A percentile compares a stretch with the other conserved stretches of the same genome.
Evolutionary conservation across 768 basidiomycete species (phyloP).

Genomic region (Russula virescens): DNA sequence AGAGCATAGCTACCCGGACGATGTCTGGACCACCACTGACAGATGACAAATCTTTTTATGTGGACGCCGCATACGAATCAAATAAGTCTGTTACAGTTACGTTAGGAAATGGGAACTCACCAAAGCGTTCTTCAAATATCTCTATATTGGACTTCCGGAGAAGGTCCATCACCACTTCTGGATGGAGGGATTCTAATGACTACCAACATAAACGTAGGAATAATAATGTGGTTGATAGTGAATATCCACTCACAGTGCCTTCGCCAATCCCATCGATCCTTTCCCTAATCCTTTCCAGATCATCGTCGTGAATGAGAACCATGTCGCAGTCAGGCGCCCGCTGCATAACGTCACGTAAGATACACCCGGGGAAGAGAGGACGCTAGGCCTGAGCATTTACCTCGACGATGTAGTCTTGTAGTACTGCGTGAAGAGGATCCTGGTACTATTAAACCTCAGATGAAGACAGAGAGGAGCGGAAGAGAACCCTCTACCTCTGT

Average conservation of each 20-base stretch:
- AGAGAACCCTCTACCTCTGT: no score
- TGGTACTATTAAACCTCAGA: no score
- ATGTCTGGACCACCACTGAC: background rate
- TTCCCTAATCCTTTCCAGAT: background rate
- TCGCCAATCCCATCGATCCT: background rate
- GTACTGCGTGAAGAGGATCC: no score
- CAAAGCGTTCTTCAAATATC: background rate
- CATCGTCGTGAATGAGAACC: constrained; percentile 6
- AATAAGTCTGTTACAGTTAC: background rate
- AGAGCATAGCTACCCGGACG: background rate
- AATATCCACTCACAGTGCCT: background rate
- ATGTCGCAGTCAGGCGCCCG: background rate
- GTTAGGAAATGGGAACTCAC: background rate
- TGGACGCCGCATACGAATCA: background rate
- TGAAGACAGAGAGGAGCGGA: no score
- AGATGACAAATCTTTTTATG: background rate
- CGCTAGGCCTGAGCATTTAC: background rate
- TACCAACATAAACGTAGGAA: background rate
- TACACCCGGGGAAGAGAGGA: background rate
- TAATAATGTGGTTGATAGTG: background rate
- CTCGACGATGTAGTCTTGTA: background rate
- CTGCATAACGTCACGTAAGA: background rate
- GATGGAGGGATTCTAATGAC: background rate
- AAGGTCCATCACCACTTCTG: background rate
- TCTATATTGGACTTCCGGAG: background rate